A percentile compares a stretch with the other conserved stretches of the same genome.
Conservation (phyloP, 371 early-diverging fungal species). For the Syncephalis plumigaleata region DNA sequence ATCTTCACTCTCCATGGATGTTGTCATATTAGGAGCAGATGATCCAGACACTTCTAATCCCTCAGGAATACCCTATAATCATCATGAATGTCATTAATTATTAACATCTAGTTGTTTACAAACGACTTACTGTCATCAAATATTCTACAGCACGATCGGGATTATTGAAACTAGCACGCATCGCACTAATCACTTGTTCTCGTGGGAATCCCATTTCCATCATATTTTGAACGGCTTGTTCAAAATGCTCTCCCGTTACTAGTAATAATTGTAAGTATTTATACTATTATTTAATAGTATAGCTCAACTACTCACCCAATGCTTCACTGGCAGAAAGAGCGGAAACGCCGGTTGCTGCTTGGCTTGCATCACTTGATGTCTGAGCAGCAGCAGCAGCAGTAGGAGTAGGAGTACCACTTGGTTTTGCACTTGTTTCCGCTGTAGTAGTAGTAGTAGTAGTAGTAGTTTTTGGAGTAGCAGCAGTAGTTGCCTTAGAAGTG, state of each 20-base stretch:
- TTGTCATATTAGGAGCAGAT: conserved; percentile 10
- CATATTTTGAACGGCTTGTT: conserved; percentile 67
- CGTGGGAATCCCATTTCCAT: conserved; percentile 91
- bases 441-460: conserved; percentile 13
- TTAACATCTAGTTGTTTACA: not conserved
- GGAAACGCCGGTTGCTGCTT: not conserved
- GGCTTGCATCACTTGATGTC: too few species aligned
- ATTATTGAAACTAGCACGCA: conserved; percentile 93
- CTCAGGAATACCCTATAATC: conserved; percentile 34
- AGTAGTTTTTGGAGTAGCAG: conserved; percentile 9
- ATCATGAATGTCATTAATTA: not conserved
- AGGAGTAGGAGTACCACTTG: conserved; percentile 5
- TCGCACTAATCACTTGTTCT: conserved; percentile 69
- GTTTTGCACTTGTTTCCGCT: not conserved
- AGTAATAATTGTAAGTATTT: conserved; percentile 1
- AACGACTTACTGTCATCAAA: conserved; percentile 56
- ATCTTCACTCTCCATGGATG: conserved; percentile 25
- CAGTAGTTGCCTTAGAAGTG: conserved; percentile 16
- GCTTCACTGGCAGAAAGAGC: not conserved
- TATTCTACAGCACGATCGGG: conserved; percentile 95
- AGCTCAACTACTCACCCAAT: not conserved
- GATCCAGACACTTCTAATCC: not conserved
- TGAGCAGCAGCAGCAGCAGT: conserved; percentile 3
- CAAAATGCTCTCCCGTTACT: conserved; percentile 53
- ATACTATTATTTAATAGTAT: not conserved